These are phyloP conservation scores for Gastrodia elata DNA, from an alignment of 106 monocot species.

Conservation along the genomic window DNA sequence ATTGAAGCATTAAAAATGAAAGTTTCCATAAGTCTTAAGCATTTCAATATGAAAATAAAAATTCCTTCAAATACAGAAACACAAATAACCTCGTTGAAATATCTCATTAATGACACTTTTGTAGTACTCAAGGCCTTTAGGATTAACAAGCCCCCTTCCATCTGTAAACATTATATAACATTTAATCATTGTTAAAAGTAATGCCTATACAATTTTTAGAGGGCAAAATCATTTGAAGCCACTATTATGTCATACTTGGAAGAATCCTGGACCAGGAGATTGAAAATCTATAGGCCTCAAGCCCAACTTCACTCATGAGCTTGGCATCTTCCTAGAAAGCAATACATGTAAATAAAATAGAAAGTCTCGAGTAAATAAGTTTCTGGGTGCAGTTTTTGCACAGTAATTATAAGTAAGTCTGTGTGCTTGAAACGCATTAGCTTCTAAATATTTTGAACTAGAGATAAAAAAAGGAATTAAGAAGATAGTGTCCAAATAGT, in stretches of 20 bases:
- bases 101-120: slow-evolving; percentile 38
- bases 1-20: neutral
- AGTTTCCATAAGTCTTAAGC: neutral
- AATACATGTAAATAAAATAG: neutral
- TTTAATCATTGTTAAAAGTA: neutral
- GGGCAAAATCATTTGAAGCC: neutral
- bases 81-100: slow-evolving; percentile 17
- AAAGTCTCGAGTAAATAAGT: neutral
- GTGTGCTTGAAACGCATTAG: neutral
- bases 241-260: slow-evolving; percentile 17
- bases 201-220: neutral
- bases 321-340: slow-evolving; percentile 39
- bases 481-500: neutral
- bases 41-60: neutral
- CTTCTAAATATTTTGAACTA: neutral
- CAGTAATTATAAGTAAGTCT: neutral
- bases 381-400: too few relatives aligned
- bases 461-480: neutral
- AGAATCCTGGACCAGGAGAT: slow-evolving; percentile 52
- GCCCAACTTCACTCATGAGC: slow-evolving; percentile 29
- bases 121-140: slow-evolving; percentile 35
- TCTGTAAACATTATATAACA: slow-evolving; percentile 13
- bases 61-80: neutral
- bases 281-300: slow-evolving; percentile 44
- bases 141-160: slow-evolving; percentile 40